Conservation (phyloP, 371 early-diverging fungal species). For the Apophysomyces elegans region DNA sequence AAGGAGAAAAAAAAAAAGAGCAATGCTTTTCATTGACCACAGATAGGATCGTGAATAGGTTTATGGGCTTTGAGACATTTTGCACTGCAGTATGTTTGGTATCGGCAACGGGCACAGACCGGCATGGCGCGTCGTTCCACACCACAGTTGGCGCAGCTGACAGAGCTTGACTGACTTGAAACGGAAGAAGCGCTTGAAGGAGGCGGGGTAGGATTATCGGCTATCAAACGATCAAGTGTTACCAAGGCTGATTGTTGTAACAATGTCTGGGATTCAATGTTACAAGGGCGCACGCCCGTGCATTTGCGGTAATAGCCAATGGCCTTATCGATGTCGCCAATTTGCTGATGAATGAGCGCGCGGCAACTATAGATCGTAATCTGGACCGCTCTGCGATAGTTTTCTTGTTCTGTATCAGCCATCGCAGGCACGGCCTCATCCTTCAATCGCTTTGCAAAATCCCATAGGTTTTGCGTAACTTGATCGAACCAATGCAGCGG, state of each 20-base stretch:
- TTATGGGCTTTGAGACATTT: constrained; percentile 18
- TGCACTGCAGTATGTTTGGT: constrained; percentile 27
- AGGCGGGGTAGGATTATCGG: constrained; percentile 5
- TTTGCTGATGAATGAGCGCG: constrained; percentile 40
- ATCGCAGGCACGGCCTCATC: constrained; percentile 27
- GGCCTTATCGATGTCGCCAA: constrained; percentile 30
- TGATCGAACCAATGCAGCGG: constrained; percentile 32
- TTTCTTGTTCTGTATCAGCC: constrained; percentile 17
- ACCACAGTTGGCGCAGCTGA: constrained; percentile 20
- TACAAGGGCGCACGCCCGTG: constrained; percentile 27
- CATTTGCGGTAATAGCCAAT: constrained; percentile 35
- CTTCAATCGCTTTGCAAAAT: constrained; percentile 42
- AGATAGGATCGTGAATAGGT: not conserved
- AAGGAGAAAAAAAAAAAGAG: not conserved
- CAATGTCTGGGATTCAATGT: constrained; percentile 28
- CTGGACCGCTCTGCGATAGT: constrained; percentile 40
- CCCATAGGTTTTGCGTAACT: constrained; percentile 32
- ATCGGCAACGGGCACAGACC: constrained; percentile 28
- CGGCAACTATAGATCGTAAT: constrained; percentile 48
- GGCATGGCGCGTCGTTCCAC: constrained; percentile 28
- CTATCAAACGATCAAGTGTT: constrained; percentile 27
- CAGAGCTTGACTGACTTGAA: constrained; percentile 8
- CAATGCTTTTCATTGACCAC: not conserved
- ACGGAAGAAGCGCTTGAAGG: constrained; percentile 9
- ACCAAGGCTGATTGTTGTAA: constrained; percentile 22